Evolutionary conservation across 2,329 filamentous ascomycete genomes (phyloP), one percentile per base, ranked within the genome.

Genomic region (Fusarium gaditjirri): DNA sequence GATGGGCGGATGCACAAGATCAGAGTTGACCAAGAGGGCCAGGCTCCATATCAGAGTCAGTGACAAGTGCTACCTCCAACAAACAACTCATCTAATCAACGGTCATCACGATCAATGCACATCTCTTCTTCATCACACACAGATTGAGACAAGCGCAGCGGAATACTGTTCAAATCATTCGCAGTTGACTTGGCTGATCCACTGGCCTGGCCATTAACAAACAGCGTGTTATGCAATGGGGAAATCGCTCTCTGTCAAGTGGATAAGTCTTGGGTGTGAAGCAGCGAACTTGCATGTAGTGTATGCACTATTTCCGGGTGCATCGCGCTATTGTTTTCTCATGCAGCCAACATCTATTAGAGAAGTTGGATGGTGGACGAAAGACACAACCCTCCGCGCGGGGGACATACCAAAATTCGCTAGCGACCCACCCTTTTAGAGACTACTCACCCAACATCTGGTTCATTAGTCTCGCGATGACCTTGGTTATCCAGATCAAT

Each of bases 281-380:
- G 43, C 47, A 49, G 44, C n/a, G 29, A 31, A 19, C 38, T n/a
- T 46, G 21, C 23, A 36, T 41, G 19, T 17, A 46, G 27, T 39
- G 35, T 31, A 41, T 49, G 39, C 49, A 52, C n/a, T 39, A 46
- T 44, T 31, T 35, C 9, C 17, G 33, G 27, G 55, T 33, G 69
- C 35, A 65, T 44, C 31, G 39, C 65, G 49, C 43, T 61, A 50
- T 57, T 58, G 42, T 27, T 25, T 69, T 43, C 14, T 39, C n/a
- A 25, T 61, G 65, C 60, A 73, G 46, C 65, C 64, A 68, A 60
- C 33, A 68, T n/a, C 19, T 33, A 23, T 35, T 27, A 38, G 42
- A 46, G 52, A 43, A 33, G 19, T 31, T 43, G 31, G 23, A 12
- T 66, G 33, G 29, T 36, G n/a, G 36, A 35, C 21, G 27, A 19